Evolutionary conservation across 805 yeast species (phyloP).

Genomic region (Ogataea corticis): DNA sequence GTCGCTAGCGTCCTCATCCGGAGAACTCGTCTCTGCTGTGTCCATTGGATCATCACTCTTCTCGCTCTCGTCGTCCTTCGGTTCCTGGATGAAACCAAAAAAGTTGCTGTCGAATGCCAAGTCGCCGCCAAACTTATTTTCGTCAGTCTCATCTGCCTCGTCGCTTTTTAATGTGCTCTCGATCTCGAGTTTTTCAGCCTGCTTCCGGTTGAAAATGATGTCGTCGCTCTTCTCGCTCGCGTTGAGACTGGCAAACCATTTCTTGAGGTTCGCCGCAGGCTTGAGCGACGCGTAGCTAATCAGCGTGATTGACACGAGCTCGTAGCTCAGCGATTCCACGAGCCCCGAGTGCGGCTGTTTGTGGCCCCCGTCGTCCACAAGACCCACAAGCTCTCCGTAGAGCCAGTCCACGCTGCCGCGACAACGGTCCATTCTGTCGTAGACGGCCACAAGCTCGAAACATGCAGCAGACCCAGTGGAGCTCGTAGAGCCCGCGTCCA

Average conservation of each 20-base stretch:
- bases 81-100: slow-evolving; percentile 34
- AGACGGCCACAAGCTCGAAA: slow-evolving; percentile 27
- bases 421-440: slow-evolving; percentile 13
- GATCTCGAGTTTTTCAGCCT: slow-evolving; percentile 8
- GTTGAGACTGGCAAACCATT: slow-evolving; percentile 26
- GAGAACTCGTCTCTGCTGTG: slow-evolving; percentile 4
- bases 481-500: slow-evolving; percentile 4
- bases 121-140: slow-evolving; percentile 19
- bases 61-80: slow-evolving; percentile 19
- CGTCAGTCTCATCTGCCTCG: slow-evolving; percentile 6
- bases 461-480: slow-evolving; percentile 13
- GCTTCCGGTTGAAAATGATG: slow-evolving; percentile 24
- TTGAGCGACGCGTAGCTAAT: slow-evolving; percentile 27
- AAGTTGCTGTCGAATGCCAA: slow-evolving; percentile 28
- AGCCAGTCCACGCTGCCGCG: slow-evolving; percentile 26
- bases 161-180: slow-evolving; percentile 5
- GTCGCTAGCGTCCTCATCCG: slow-evolving; percentile 11
- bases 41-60: slow-evolving; percentile 6
- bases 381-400: slow-evolving; percentile 18
- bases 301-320: slow-evolving; percentile 24
- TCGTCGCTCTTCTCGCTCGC: slow-evolving; percentile 12
- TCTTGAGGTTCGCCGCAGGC: slow-evolving; percentile 16
- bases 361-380: slow-evolving; percentile 13
- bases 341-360: slow-evolving; percentile 13
- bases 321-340: slow-evolving; percentile 23